Conservation (phyloP, 2,329 filamentous ascomycete species). For the Trichoderma sp. region DNA sequence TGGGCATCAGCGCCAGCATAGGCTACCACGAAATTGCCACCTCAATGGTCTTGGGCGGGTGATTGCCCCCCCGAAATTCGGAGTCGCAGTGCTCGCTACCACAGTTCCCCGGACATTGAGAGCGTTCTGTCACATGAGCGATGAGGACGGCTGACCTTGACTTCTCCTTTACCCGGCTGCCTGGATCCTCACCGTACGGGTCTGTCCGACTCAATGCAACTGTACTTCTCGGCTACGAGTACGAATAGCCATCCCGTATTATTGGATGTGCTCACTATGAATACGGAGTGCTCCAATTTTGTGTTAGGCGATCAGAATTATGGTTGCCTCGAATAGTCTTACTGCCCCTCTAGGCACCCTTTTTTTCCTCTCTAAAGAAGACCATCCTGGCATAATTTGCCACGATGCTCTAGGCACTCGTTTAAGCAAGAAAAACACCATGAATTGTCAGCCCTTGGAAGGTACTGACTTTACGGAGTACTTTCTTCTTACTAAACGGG, state of each 20-base stretch:
- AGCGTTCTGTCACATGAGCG: not conserved
- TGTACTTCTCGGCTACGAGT: not conserved
- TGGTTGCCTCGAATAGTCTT: not conserved
- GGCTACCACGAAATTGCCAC: conserved; percentile 10
- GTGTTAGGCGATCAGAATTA: not conserved
- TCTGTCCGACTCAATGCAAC: not conserved
- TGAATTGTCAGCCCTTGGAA: not conserved
- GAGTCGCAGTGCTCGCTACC: not conserved
- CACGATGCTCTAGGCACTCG: not conserved
- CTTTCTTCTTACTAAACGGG: not conserved
- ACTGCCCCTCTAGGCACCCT: not conserved
- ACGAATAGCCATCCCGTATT: not conserved
- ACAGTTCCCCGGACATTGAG: not conserved
- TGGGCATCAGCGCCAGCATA: not conserved
- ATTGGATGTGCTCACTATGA: not conserved
- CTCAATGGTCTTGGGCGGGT: not conserved
- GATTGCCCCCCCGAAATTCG: not conserved
- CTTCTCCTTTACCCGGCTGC: conserved; percentile 6
- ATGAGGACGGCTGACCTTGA: not conserved
- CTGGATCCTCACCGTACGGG: not conserved
- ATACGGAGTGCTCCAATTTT: not conserved
- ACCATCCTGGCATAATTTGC: no score
- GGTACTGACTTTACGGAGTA: not conserved
- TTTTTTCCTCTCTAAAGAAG: not conserved
- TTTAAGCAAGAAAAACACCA: not conserved